Conservation (phyloP, 164 flowering plant genomes). For the Paratinospora sagittata region DNA sequence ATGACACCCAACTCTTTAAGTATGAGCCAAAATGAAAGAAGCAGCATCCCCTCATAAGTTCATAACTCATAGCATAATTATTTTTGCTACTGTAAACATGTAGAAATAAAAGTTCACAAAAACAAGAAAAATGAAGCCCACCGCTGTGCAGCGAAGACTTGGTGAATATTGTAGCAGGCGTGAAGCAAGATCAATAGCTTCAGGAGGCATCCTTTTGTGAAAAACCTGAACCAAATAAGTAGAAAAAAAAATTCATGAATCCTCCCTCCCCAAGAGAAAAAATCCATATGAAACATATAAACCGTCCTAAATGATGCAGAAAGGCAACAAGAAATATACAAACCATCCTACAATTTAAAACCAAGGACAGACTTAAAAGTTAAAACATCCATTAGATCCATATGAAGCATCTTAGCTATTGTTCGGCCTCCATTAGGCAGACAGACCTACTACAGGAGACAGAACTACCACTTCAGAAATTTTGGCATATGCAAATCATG, state of each 20-base stretch:
- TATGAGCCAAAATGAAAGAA: no score
- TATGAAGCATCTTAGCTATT: neutral
- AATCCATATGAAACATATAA: neutral
- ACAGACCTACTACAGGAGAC: neutral
- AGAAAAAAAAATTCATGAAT: neutral
- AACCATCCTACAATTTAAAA: neutral
- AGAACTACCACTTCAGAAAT: neutral
- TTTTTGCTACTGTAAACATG: neutral
- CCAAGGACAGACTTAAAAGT: neutral
- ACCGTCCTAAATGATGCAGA: no score
- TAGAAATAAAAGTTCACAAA: neutral
- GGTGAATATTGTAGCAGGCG: conserved; percentile 93
- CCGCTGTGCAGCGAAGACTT: conserved; percentile 95
- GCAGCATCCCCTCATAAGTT: neutral
- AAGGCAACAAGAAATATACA: no score
- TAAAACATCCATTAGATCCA: neutral
- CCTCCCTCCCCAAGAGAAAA: neutral
- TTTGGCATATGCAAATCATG: no score
- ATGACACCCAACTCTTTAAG: no score
- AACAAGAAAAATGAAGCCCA: conserved; percentile 29
- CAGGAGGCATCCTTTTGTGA: conserved; percentile 92
- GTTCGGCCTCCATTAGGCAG: neutral
- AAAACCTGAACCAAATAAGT: conserved; percentile 49
- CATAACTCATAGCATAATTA: neutral
- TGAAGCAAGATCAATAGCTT: conserved; percentile 95